phyloP scores from a whole-genome alignment of 441 rosid species.

The Bruguiera hainesii region DNA sequence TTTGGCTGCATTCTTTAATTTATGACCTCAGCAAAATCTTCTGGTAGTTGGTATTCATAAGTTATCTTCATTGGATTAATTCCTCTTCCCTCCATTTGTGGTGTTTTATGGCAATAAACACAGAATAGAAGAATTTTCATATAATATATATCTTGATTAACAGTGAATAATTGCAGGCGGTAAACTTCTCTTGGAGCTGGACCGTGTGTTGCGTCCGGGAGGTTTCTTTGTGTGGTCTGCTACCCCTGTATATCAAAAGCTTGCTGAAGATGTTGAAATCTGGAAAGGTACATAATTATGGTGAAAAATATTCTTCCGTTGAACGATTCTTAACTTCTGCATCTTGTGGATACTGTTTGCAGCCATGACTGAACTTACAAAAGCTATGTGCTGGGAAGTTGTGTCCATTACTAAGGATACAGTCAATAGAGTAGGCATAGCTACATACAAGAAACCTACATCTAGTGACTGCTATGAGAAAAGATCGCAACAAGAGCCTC shows the following conservation, averaged over 20 bases:
- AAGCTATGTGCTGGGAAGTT: conserved; percentile 88
- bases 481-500: conserved; percentile 67
- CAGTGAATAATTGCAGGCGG: conserved; percentile 49
- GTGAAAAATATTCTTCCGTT: conserved; percentile 11
- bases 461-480: conserved; percentile 71
- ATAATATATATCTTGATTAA: background rate
- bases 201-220: conserved; percentile 87
- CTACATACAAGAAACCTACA: conserved; percentile 72
- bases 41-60: background rate
- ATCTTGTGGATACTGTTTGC: conserved; percentile 30
- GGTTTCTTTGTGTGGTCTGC: conserved; percentile 99
- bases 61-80: background rate
- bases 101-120: background rate
- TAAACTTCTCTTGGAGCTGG: conserved; percentile 88
- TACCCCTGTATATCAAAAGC: conserved; percentile 92
- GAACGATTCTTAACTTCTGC: conserved; percentile 17
- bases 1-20: background rate
- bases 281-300: conserved; percentile 61
- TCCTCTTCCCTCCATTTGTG: background rate
- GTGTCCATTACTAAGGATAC: conserved; percentile 59
- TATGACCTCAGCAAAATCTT: conserved; percentile 1
- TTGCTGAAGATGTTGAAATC: conserved; percentile 65
- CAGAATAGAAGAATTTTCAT: background rate
- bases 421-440: conserved; percentile 48
- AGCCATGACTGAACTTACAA: conserved; percentile 70